Conservation (phyloP, 495 filamentous ascomycete species). For the Podospora fimiseda region DNA sequence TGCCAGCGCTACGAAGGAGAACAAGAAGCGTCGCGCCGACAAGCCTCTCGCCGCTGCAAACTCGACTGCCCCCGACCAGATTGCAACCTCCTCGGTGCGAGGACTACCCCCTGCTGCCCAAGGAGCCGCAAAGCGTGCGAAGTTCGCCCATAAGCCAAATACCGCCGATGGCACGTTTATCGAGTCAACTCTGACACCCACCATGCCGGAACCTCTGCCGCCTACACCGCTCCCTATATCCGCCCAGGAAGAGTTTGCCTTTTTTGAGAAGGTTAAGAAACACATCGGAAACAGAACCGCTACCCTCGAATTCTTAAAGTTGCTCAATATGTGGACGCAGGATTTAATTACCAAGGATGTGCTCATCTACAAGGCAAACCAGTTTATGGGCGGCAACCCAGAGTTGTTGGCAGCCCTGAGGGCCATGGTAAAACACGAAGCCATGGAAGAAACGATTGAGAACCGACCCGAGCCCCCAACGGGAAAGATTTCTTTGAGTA, state of each 20-base stretch:
- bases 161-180: conserved; percentile 58
- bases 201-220: conserved; percentile 76
- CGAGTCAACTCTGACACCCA: conserved; percentile 79
- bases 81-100: conserved; percentile 30
- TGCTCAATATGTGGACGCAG: conserved; percentile 88
- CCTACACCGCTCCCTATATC: conserved; percentile 60
- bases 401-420: conserved; percentile 86
- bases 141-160: conserved; percentile 54
- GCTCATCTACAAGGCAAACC: conserved; percentile 70
- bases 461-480: conserved; percentile 65
- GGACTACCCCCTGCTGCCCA: conserved; percentile 26
- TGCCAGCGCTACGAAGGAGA: conserved; percentile 68
- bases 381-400: conserved; percentile 79
- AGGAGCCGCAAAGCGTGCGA: conserved; percentile 52
- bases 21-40: conserved; percentile 60
- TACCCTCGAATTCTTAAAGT: conserved; percentile 90
- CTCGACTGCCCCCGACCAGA: conserved; percentile 24
- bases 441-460: conserved; percentile 70
- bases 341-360: conserved; percentile 79
- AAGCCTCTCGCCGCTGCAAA: conserved; percentile 29
- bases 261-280: conserved; percentile 97
- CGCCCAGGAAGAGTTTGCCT: conserved; percentile 70
- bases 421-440: conserved; percentile 64
- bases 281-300: conserved; percentile 85
- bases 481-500: conserved; percentile 77